Evolutionary conservation across 2,329 filamentous ascomycete species (phyloP), one percentile per base, ranked within the genome.

Genomic region (Hypomyces rosellus): DNA sequence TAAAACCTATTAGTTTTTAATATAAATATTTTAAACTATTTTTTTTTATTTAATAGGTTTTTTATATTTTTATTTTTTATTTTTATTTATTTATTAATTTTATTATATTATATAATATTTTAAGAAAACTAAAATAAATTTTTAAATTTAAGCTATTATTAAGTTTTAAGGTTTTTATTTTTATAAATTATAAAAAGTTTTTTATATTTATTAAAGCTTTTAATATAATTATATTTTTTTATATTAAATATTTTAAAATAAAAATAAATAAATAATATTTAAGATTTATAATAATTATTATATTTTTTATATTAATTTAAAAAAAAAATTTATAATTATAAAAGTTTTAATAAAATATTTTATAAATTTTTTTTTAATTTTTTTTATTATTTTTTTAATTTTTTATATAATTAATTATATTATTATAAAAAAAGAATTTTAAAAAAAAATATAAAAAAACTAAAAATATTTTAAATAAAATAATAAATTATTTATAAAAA

Each of bases 131-230:
- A 41, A 36, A n/a, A n/a, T n/a, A n/a, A n/a, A n/a, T n/a, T n/a
- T 36, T 36, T 41, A 41, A 44, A 44, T 44, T 44, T 44, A 44
- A 33, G n/a, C n/a, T n/a, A n/a, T n/a, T n/a, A n/a, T n/a, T n/a
- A n/a, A n/a, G n/a, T n/a, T n/a, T n/a, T n/a, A n/a, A n/a, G n/a
- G n/a, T n/a, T n/a, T n/a, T n/a, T n/a, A n/a, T n/a, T n/a, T n/a
- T n/a, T n/a, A n/a, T n/a, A n/a, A n/a, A n/a, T n/a, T n/a, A n/a
- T n/a, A n/a, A n/a, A n/a, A n/a, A n/a, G n/a, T n/a, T n/a, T n/a
- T n/a, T n/a, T n/a, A n/a, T n/a, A n/a, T n/a, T n/a, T n/a, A n/a
- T n/a, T n/a, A n/a, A n/a, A n/a, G n/a, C n/a, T n/a, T n/a, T n/a
- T n/a, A n/a, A n/a, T n/a, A n/a, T n/a, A n/a, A n/a, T n/a, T n/a